A percentile compares a stretch with the other conserved stretches of the same genome.
These are phyloP conservation scores for Colletotrichum lupini DNA, from an alignment of 2,329 filamentous ascomycete species.

Conservation along the genomic window DNA sequence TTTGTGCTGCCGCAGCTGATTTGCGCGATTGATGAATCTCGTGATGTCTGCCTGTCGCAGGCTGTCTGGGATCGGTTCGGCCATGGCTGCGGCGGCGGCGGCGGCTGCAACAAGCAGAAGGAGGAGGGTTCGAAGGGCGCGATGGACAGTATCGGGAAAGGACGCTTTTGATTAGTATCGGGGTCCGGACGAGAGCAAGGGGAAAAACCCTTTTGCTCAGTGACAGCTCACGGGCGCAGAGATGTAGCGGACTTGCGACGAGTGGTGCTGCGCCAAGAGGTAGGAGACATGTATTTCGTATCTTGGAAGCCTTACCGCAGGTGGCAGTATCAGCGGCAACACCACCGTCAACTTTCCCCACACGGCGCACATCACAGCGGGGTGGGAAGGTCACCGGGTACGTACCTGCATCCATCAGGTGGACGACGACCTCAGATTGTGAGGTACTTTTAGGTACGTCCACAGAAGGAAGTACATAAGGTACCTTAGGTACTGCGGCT, in stretches of 20 bases:
- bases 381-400: neutral
- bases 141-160: neutral
- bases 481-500: neutral
- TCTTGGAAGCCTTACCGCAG: constrained; percentile 15
- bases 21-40: constrained; percentile 84
- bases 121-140: neutral
- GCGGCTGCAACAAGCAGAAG: neutral
- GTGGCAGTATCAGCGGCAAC: no score
- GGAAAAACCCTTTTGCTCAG: neutral
- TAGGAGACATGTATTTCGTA: constrained; percentile 22
- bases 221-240: constrained; percentile 27
- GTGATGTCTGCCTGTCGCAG: constrained; percentile 85
- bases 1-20: constrained; percentile 85
- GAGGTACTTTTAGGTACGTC: neutral
- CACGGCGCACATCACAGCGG: constrained; percentile 25
- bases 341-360: constrained; percentile 10
- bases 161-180: neutral
- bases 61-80: constrained; percentile 74
- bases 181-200: neutral
- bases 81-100: constrained; percentile 64
- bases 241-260: constrained; percentile 17
- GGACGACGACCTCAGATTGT: no score
- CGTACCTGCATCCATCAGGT: neutral
- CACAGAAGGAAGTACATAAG: no score
- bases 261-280: constrained; percentile 17